Conservation (phyloP, 495 filamentous ascomycete genomes). For the Aspergillus asperescens region DNA sequence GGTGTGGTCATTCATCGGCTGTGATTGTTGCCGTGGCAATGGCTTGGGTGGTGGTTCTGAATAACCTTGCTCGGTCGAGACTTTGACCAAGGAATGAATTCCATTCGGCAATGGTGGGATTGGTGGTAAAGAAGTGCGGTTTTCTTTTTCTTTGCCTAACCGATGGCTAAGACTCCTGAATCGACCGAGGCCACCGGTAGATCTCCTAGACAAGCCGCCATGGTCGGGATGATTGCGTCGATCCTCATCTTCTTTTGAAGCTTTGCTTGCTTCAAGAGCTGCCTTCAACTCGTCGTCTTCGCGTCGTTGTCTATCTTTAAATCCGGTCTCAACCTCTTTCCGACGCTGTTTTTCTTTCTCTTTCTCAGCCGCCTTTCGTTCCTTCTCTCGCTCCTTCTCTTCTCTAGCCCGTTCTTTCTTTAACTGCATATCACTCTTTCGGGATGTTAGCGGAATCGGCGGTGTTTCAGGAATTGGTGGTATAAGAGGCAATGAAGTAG, state of each 20-base stretch:
- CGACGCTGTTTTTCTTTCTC: conserved; percentile 61
- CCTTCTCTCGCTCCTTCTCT: conserved; percentile 65
- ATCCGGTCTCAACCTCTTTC: conserved; percentile 53
- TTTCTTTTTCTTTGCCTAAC: conserved; percentile 35
- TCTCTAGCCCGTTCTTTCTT: conserved; percentile 48
- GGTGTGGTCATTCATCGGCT: conserved; percentile 12
- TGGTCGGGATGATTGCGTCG: conserved; percentile 27
- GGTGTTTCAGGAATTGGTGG: conserved; percentile 38
- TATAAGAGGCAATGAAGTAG: conserved; percentile 24
- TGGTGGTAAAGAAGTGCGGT: conserved; percentile 31
- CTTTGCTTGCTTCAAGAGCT: conserved; percentile 54
- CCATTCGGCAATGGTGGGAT: conserved; percentile 16
- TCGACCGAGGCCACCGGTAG: conserved; percentile 41
- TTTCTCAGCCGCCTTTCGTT: conserved; percentile 61
- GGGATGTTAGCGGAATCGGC: conserved; percentile 27
- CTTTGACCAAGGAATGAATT: not conserved
- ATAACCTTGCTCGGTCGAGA: not conserved
- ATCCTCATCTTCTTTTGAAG: conserved; percentile 47
- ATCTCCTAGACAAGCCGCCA: conserved; percentile 30
- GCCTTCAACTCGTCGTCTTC: conserved; percentile 56
- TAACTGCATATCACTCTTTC: conserved; percentile 43
- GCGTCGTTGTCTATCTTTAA: conserved; percentile 46
- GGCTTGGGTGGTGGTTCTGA: conserved; percentile 12
- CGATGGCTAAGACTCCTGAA: conserved; percentile 58
- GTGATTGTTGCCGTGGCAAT: conserved; percentile 1